These are phyloP conservation scores for Aquilaria yunnanensis DNA, from an alignment of 345 rosid species.

Conservation along the genomic window DNA sequence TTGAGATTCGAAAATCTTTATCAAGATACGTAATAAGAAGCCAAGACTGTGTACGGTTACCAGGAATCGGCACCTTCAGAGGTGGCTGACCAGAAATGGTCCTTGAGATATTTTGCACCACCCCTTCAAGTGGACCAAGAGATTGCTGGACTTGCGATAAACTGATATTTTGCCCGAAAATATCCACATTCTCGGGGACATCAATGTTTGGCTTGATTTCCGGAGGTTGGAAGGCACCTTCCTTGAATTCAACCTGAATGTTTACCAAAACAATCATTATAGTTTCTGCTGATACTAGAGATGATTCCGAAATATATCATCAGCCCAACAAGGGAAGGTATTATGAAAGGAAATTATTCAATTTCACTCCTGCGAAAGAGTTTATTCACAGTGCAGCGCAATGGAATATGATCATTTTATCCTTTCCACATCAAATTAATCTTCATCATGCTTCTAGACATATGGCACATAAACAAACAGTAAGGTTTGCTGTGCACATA, in stretches of 20 bases:
- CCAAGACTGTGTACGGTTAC: slow-evolving; percentile 64
- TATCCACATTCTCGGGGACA: slow-evolving; percentile 54
- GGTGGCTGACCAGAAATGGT: slow-evolving; percentile 79
- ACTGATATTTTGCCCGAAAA: slow-evolving; percentile 76
- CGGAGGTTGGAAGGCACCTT: slow-evolving; percentile 76
- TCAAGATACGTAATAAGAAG: slow-evolving; percentile 87
- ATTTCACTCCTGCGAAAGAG: neutral
- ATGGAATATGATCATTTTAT: neutral
- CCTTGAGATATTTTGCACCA: slow-evolving; percentile 58
- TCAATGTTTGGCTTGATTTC: slow-evolving; percentile 69
- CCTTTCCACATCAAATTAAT: neutral
- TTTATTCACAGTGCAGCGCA: neutral
- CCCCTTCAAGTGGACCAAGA: slow-evolving; percentile 66
- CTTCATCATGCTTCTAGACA: neutral
- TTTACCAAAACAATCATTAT: slow-evolving; percentile 1
- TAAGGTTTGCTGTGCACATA: slow-evolving; percentile 16
- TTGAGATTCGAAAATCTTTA: slow-evolving; percentile 76
- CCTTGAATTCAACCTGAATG: slow-evolving; percentile 80
- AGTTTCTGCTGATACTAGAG: neutral
- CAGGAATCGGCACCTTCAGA: slow-evolving; percentile 79
- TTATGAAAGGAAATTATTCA: no score
- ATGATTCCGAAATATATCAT: neutral
- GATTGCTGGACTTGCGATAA: slow-evolving; percentile 68
- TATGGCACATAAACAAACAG: neutral
- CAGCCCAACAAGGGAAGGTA: neutral